These are phyloP conservation scores for Colletotrichum shisoi DNA, from an alignment of 2,329 filamentous ascomycete genomes.

Conservation along the genomic window DNA sequence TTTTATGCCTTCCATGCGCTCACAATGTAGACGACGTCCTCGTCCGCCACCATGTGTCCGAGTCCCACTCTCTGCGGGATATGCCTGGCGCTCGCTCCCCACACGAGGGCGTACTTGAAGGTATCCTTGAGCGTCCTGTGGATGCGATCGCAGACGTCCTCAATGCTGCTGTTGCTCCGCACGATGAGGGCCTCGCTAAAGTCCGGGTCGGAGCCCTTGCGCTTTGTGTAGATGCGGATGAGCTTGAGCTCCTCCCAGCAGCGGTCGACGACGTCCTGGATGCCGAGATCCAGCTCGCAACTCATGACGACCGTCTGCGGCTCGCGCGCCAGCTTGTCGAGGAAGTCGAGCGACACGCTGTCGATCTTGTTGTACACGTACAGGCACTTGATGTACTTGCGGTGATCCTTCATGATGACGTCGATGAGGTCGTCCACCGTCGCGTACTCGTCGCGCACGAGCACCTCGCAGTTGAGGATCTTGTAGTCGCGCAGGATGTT, in stretches of 20 bases:
- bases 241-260: slow-evolving; percentile 93
- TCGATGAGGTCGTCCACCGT: slow-evolving; percentile 99
- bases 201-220: slow-evolving; percentile 88
- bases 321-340: slow-evolving; percentile 90
- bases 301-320: slow-evolving; percentile 96
- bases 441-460: slow-evolving; percentile 91
- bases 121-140: slow-evolving; percentile 95
- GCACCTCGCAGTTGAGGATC: slow-evolving; percentile 95
- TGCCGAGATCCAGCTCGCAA: slow-evolving; percentile 92
- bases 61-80: slow-evolving; percentile 92
- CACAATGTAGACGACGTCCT: slow-evolving; percentile 74
- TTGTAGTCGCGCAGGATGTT: slow-evolving; percentile 99
- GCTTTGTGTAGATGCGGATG: slow-evolving; percentile 95
- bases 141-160: slow-evolving; percentile 96
- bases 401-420: slow-evolving; percentile 98
- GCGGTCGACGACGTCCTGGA: slow-evolving; percentile 90
- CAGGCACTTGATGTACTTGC: slow-evolving; percentile 93
- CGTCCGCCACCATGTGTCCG: slow-evolving; percentile 76
- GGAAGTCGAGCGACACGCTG: slow-evolving; percentile 88
- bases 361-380: slow-evolving; percentile 99
- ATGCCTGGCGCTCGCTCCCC: slow-evolving; percentile 95
- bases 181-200: slow-evolving; percentile 95
- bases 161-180: slow-evolving; percentile 83
- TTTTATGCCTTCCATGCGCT: slow-evolving; percentile 68
- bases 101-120: slow-evolving; percentile 98